These are phyloP conservation scores for Parietaria judaica DNA, from an alignment of 306 rosid genomes.

Conservation along the genomic window DNA sequence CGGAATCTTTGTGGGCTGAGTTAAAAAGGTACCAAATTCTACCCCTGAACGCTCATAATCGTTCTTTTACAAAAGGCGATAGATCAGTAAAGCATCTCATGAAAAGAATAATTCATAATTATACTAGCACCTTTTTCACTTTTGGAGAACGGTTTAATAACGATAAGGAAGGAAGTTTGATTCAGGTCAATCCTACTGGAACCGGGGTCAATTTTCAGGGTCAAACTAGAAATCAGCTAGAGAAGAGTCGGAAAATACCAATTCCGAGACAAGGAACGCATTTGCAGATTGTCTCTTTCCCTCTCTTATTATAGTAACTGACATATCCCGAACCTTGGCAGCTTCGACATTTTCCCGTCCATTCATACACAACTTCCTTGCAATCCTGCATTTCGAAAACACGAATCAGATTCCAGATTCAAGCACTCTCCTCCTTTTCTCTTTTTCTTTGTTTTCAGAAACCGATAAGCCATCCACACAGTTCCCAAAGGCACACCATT, in stretches of 20 bases:
- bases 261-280: slow-evolving; percentile 97
- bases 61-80: background rate
- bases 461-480: background rate
- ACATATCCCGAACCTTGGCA: slow-evolving; percentile 90
- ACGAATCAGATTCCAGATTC: slow-evolving; percentile 8
- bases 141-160: background rate
- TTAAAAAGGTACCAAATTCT: background rate
- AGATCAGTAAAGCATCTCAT: background rate
- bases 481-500: background rate
- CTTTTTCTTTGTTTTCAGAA: background rate
- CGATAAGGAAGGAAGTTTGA: background rate
- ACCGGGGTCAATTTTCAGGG: no score
- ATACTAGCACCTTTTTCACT: background rate
- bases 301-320: slow-evolving; percentile 72
- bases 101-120: background rate
- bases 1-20: background rate
- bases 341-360: slow-evolving; percentile 95
- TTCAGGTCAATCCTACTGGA: background rate
- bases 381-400: slow-evolving; percentile 56
- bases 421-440: background rate
- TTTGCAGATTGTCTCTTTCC: slow-evolving; percentile 64
- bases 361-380: slow-evolving; percentile 89
- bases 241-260: slow-evolving; percentile 40
- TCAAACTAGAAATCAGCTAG: no score
- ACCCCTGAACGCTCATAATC: background rate